phyloP scores from a whole-genome alignment of 495 filamentous ascomycete species.

The Talaromyces nanjingensis region DNA sequence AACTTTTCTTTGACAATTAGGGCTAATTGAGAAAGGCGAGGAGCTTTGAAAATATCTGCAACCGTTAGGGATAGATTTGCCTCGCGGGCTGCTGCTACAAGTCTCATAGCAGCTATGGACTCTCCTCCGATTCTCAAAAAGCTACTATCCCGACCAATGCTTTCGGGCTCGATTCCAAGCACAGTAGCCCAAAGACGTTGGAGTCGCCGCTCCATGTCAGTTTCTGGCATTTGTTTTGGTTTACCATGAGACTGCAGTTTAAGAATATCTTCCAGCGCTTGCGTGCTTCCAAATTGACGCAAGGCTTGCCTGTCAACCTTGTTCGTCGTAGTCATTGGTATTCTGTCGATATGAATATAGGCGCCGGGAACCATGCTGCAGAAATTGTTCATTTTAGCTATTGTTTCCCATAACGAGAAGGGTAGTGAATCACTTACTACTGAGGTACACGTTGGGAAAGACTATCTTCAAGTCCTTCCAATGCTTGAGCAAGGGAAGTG shows the following conservation, averaged over 20 bases:
- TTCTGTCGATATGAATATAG: constrained; percentile 24
- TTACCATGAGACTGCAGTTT: background rate
- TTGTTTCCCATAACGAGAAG: background rate
- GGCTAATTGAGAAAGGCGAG: background rate
- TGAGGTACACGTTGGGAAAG: background rate
- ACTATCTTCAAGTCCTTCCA: background rate
- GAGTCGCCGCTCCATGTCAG: background rate
- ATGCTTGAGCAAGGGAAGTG: background rate
- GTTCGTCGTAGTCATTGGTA: constrained; percentile 28
- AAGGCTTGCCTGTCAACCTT: constrained; percentile 27
- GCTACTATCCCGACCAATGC: background rate
- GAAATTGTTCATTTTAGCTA: background rate
- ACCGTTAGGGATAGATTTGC: background rate
- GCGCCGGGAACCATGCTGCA: constrained; percentile 29
- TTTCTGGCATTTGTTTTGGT: background rate
- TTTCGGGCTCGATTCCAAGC: background rate
- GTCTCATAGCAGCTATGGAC: background rate
- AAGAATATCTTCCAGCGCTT: background rate
- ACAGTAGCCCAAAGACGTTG: background rate
- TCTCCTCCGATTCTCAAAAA: background rate
- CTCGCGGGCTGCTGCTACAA: background rate
- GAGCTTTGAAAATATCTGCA: background rate
- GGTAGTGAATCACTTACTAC: background rate
- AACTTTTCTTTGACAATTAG: background rate
- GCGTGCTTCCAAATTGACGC: constrained; percentile 3